These are phyloP conservation scores for Talaromyces adpressus DNA, from an alignment of 495 filamentous ascomycete species.

Conservation along the genomic window DNA sequence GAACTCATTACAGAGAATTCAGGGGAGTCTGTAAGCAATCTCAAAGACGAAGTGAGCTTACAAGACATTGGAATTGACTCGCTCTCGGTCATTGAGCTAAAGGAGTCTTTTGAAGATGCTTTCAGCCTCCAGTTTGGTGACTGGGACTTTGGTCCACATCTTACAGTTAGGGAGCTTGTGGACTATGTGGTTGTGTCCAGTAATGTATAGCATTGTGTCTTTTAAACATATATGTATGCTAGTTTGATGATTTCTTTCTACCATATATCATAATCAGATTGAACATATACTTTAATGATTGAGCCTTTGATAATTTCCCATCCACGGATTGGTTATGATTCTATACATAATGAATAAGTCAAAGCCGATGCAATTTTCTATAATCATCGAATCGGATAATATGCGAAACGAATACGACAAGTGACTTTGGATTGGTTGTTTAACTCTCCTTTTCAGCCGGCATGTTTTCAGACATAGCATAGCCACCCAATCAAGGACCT, in stretches of 20 bases:
- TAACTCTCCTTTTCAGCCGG: too few relatives aligned
- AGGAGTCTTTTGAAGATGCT: constrained; percentile 12
- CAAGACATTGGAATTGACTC: constrained; percentile 16
- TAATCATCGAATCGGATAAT: too few relatives aligned
- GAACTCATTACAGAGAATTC: constrained; percentile 12
- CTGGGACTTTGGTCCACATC: constrained; percentile 10
- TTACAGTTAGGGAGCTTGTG: background rate
- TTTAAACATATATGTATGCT: background rate
- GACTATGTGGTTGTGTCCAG: background rate
- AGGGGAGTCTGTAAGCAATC: constrained; percentile 8
- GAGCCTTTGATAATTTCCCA: background rate
- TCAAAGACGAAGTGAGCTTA: constrained; percentile 8
- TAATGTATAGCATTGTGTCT: background rate
- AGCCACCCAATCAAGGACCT: too few relatives aligned
- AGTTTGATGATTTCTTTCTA: background rate
- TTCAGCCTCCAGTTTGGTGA: constrained; percentile 11
- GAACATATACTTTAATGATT: background rate
- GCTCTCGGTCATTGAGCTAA: constrained; percentile 15
- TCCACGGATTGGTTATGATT: background rate
- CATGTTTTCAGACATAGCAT: too few relatives aligned
- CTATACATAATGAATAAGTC: background rate
- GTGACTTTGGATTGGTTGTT: too few relatives aligned
- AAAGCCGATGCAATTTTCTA: too few relatives aligned
- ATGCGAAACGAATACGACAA: too few relatives aligned
- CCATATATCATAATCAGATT: background rate